Base-by-base conservation (phyloP, 345 rosid species). In the Populus nigra region DNA sequence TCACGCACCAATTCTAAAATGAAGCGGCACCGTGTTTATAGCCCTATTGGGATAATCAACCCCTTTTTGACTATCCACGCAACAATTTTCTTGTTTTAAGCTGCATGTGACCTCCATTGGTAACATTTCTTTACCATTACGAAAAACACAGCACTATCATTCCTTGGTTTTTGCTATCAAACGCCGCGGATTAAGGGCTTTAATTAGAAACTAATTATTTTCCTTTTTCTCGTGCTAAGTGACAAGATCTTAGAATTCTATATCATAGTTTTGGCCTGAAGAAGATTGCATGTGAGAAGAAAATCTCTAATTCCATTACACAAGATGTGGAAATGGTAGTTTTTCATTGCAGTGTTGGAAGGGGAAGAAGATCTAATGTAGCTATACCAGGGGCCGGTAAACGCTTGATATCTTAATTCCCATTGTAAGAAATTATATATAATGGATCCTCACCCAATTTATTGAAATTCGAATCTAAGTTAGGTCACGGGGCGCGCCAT, bases 21-120 rank as follows among this genome's bases (percentile, higher is more conserved):
- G 7, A 33, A 7, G 76, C 9, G 11, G 76, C 25, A 50, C 70
- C 76, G 18, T 62, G 70, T 45, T 17, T 74, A 41, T 63, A 25
- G 69, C 49, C 49, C 67, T 36, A 49, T 63, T 25, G 77, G 77
- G 70, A 57, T 25, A 8, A 27, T 23, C 39, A 65, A 74, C 43
- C 22, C 59, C 17, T 33, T 13, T 50, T 73, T 18, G 38, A 73
- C 76, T 23, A 18, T 36, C 68, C 16, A 59, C 38, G 43, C 76
- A 59, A 41, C 38, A 29, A 27, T 71, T 23, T 59, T 47, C 62
- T 71, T 71, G 61, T 71, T 71, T 71, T 20, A 61, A 36, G 76
- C 68, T n/a, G 47, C 53, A 47, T 57, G 76, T 38, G 20, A 23
- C 25, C 69, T 18, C 7, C 23, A 12, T 7, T 61, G 74, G 22